Evolutionary conservation across 2,329 filamentous ascomycete genomes (phyloP).

Genomic region (Ustulina deusta): DNA sequence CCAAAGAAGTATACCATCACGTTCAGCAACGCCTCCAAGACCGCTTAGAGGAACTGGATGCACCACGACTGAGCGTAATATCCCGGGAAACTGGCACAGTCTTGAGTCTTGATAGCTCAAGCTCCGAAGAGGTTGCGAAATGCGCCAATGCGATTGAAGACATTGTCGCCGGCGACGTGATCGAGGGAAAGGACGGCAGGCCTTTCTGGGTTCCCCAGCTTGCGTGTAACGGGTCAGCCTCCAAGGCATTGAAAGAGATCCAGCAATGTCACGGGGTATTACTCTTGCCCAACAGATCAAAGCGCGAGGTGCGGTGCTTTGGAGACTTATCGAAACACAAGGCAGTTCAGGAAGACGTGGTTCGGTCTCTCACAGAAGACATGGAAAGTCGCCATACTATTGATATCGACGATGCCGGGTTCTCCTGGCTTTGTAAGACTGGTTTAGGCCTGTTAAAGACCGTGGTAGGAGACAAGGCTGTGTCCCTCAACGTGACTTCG

Average conservation of each 20-base stretch:
- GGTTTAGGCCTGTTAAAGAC: slow-evolving; percentile 15
- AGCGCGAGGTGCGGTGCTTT: slow-evolving; percentile 32
- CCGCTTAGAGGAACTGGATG: background rate
- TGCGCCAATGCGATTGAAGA: slow-evolving; percentile 26
- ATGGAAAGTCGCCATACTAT: slow-evolving; percentile 9
- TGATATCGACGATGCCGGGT: slow-evolving; percentile 20
- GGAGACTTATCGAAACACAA: slow-evolving; percentile 17
- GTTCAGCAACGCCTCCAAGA: slow-evolving; percentile 21
- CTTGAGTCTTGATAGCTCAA: slow-evolving; percentile 25
- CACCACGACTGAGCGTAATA: slow-evolving; percentile 8
- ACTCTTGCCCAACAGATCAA: slow-evolving; percentile 29
- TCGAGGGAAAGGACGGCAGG: slow-evolving; percentile 13
- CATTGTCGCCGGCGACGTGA: slow-evolving; percentile 28
- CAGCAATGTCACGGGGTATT: slow-evolving; percentile 23
- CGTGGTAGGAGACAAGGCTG: slow-evolving; percentile 14
- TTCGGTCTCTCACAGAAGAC: slow-evolving; percentile 17
- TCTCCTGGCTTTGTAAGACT: slow-evolving; percentile 23
- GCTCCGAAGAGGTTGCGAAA: slow-evolving; percentile 25
- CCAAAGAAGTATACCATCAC: slow-evolving; percentile 29
- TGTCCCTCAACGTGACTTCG: slow-evolving; percentile 26
- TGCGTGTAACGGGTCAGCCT: slow-evolving; percentile 22
- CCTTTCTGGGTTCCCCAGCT: slow-evolving; percentile 33
- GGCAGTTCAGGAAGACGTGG: slow-evolving; percentile 24
- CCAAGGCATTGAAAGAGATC: slow-evolving; percentile 27
- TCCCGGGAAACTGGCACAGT: background rate